Percentiles rank a stretch among this genome's conserved stretches.
phyloP scores from a whole-genome alignment of 2,329 filamentous ascomycete species.

The Talaromyces sp. region DNA sequence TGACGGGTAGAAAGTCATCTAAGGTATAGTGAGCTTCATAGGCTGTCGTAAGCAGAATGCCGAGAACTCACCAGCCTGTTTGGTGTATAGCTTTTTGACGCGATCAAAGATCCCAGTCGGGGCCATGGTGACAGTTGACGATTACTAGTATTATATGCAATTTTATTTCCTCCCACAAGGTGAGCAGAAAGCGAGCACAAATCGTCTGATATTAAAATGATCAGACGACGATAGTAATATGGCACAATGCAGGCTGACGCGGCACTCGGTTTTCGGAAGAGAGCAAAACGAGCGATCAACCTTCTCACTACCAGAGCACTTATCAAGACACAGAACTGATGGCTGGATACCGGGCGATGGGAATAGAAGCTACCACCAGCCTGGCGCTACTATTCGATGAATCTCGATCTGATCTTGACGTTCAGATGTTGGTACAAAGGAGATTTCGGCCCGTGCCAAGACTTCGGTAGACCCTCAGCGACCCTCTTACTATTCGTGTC shows the following conservation, averaged over 20 bases:
- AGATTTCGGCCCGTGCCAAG: not conserved
- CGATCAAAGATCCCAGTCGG: slow-evolving; percentile 27
- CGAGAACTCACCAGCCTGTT: slow-evolving; percentile 22
- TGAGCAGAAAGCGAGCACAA: not conserved
- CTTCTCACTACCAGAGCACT: not conserved
- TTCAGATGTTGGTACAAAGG: not conserved
- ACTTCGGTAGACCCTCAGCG: not conserved
- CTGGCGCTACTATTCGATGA: not conserved
- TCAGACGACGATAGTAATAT: not conserved
- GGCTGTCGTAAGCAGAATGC: not conserved
- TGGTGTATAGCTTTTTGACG: slow-evolving; percentile 28
- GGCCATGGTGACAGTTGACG: slow-evolving; percentile 21
- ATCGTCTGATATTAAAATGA: not conserved
- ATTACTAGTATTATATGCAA: not conserved
- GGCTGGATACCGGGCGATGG: not conserved
- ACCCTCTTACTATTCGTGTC: not conserved
- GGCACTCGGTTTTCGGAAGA: not conserved
- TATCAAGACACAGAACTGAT: not conserved
- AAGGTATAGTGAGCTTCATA: not conserved
- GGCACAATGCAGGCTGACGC: not conserved
- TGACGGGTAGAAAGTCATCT: slow-evolving; percentile 5
- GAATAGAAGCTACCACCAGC: not conserved
- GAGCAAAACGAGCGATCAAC: not conserved
- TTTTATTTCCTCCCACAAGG: not conserved
- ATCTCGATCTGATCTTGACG: not conserved